These are phyloP conservation scores for Dactylorhiza incarnata DNA, from an alignment of 106 monocot genomes.

Conservation along the genomic window DNA sequence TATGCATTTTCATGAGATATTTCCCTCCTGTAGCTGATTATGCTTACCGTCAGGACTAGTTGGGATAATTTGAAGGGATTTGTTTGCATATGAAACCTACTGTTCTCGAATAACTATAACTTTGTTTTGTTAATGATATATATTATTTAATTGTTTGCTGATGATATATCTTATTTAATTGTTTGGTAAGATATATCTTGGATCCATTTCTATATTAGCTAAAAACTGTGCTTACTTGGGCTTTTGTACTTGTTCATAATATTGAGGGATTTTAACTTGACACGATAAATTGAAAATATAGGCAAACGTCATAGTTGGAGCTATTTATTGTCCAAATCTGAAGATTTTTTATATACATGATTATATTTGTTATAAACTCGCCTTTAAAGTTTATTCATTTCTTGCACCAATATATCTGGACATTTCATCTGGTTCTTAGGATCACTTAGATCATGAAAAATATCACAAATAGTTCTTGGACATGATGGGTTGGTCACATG, in stretches of 20 bases:
- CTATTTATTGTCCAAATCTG: not conserved
- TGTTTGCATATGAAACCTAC: not conserved
- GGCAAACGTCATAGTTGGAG: not conserved
- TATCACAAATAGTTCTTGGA: not conserved
- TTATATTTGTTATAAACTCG: not conserved
- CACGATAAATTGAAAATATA: not conserved
- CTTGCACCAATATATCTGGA: not conserved
- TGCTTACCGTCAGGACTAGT: not conserved
- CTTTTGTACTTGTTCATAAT: not conserved
- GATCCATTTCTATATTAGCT: not conserved
- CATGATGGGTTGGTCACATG: not conserved
- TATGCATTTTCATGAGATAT: not conserved
- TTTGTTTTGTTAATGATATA: not conserved
- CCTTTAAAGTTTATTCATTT: not conserved
- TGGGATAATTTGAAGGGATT: not conserved
- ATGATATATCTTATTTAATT: not conserved
- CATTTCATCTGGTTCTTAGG: not conserved
- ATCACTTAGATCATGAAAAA: not conserved
- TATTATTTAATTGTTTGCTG: not conserved
- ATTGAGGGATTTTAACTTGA: not conserved
- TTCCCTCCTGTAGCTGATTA: not conserved
- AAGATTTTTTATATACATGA: not conserved
- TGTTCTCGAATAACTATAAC: not conserved
- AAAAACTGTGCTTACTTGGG: not conserved
- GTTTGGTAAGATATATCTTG: not conserved